Evolutionary conservation across 2,329 filamentous ascomycete genomes (phyloP).

Genomic region (Claviceps spartinae): DNA sequence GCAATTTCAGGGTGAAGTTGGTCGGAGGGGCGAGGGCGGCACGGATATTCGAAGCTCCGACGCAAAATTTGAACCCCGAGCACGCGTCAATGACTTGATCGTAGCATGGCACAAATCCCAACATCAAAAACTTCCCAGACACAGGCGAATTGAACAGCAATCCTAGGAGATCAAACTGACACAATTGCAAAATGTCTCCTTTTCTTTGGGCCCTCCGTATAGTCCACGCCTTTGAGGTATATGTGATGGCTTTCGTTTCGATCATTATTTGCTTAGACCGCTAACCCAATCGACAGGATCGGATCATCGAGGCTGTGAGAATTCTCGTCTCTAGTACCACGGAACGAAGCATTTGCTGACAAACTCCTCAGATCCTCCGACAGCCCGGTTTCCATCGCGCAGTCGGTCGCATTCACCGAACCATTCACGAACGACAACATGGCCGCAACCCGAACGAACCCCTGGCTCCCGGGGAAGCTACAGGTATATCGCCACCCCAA

Average conservation of each 20-base stretch:
- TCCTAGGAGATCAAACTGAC: not conserved
- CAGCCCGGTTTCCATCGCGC: constrained; percentile 37
- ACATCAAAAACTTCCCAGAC: not conserved
- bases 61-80: too few relatives aligned
- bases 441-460: constrained; percentile 38
- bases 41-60: too few relatives aligned
- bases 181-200: constrained; percentile 15
- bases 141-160: not conserved
- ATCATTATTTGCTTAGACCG: not conserved
- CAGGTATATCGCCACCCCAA: constrained; percentile 21
- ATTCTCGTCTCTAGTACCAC: not conserved
- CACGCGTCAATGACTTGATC: too few relatives aligned
- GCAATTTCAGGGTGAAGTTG: too few relatives aligned
- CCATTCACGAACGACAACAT: constrained; percentile 33
- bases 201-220: constrained; percentile 21
- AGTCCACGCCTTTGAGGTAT: constrained; percentile 22
- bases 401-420: constrained; percentile 38
- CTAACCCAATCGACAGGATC: constrained; percentile 13
- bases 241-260: constrained; percentile 6
- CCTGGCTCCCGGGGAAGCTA: constrained; percentile 37
- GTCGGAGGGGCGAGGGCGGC: too few relatives aligned
- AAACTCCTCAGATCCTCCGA: constrained; percentile 28
- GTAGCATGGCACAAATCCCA: not conserved
- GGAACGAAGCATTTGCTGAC: constrained; percentile 2
- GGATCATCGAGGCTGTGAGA: constrained; percentile 20